These are phyloP conservation scores for Metschnikowia proteae DNA, from an alignment of 805 yeast genomes.

Conservation along the genomic window DNA sequence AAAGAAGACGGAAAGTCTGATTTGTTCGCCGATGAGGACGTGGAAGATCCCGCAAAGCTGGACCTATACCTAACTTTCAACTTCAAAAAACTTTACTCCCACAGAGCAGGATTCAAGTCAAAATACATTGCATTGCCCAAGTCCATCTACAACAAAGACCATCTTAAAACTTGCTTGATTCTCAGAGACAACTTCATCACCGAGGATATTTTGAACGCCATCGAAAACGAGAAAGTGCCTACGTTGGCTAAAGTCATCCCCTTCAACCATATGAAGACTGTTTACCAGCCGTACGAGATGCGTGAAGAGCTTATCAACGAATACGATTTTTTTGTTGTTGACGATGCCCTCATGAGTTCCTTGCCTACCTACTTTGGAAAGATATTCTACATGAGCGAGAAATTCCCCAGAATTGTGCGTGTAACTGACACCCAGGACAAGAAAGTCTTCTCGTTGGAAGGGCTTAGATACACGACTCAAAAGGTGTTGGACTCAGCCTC, in stretches of 20 bases:
- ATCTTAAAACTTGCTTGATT: constrained; percentile 57
- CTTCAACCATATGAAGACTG: constrained; percentile 72
- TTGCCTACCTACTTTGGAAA: constrained; percentile 85
- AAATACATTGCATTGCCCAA: constrained; percentile 45
- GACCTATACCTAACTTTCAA: constrained; percentile 60
- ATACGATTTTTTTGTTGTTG: constrained; percentile 78
- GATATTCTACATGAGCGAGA: constrained; percentile 56
- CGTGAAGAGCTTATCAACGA: constrained; percentile 67
- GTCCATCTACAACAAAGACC: constrained; percentile 41
- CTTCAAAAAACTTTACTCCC: constrained; percentile 60
- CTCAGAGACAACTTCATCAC: constrained; percentile 59
- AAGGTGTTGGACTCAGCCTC: constrained; percentile 57
- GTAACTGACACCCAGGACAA: constrained; percentile 30
- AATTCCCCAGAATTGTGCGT: constrained; percentile 66
- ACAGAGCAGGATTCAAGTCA: constrained; percentile 57
- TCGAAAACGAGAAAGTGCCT: constrained; percentile 46
- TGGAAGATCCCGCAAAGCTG: constrained; percentile 48
- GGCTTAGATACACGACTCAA: constrained; percentile 56
- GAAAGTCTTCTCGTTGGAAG: constrained; percentile 44
- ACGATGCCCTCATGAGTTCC: constrained; percentile 73
- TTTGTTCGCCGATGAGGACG: constrained; percentile 44
- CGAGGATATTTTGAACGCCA: constrained; percentile 39
- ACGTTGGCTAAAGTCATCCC: constrained; percentile 57
- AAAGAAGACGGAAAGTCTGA: constrained; percentile 35
- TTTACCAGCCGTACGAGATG: constrained; percentile 84